Evolutionary conservation across 2,329 filamentous ascomycete genomes (phyloP).

Genomic region (Podosphaera aphanis): DNA sequence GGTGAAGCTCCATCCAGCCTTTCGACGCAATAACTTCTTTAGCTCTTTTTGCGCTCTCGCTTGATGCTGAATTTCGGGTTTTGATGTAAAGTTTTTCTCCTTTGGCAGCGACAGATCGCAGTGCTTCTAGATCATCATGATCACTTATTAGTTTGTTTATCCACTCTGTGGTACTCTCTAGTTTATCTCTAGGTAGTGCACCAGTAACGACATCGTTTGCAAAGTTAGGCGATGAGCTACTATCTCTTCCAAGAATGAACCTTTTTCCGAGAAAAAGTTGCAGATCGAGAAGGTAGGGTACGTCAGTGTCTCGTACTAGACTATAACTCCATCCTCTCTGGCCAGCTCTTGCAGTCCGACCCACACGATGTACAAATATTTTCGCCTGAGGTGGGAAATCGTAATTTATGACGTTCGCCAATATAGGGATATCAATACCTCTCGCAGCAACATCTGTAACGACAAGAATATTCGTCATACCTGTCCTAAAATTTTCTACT

Average conservation of each 20-base stretch:
- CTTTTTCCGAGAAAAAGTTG: constrained; percentile 83
- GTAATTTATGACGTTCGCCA: constrained; percentile 96
- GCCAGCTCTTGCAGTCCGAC: constrained; percentile 82
- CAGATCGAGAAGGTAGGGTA: constrained; percentile 77
- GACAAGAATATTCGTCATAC: constrained; percentile 71
- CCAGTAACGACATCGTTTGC: constrained; percentile 70
- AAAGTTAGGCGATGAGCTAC: constrained; percentile 38
- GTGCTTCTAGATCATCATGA: constrained; percentile 44
- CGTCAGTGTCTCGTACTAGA: constrained; percentile 66
- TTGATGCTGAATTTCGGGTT: constrained; percentile 73
- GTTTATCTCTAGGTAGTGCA: constrained; percentile 42
- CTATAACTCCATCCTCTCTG: constrained; percentile 89
- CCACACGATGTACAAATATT: constrained; percentile 87
- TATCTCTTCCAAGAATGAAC: constrained; percentile 49
- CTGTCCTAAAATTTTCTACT: constrained; percentile 69
- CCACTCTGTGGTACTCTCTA: constrained; percentile 64
- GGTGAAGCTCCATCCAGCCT: constrained; percentile 52
- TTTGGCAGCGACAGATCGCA: constrained; percentile 56
- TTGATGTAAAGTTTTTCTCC: constrained; percentile 83
- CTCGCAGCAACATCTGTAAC: constrained; percentile 91
- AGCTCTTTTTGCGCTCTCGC: constrained; percentile 69
- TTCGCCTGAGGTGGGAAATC: constrained; percentile 95
- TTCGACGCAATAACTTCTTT: constrained; percentile 51
- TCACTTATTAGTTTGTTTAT: constrained; percentile 57
- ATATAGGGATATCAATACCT: constrained; percentile 89